Percentiles rank a stretch among this genome's conserved stretches.
Evolutionary conservation across 1,139 yeast species (phyloP).

Genomic region (Sugiyamaella pinicola): DNA sequence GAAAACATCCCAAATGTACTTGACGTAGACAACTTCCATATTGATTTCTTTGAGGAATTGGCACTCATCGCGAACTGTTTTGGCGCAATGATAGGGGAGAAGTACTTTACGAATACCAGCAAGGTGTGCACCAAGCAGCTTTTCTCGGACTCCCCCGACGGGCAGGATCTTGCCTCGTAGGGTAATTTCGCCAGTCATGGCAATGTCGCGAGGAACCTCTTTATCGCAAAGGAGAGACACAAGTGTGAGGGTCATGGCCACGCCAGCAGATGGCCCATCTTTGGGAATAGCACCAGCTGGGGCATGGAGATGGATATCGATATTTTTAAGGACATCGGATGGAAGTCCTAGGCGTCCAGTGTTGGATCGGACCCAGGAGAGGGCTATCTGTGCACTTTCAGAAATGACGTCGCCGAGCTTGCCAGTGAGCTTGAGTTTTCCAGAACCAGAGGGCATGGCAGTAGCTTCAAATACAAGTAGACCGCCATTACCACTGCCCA

Average conservation of each 20-base stretch:
- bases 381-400: slow-evolving; percentile 81
- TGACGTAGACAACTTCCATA: slow-evolving; percentile 63
- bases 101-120: slow-evolving; percentile 64
- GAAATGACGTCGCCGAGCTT: slow-evolving; percentile 79
- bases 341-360: slow-evolving; percentile 45
- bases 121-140: slow-evolving; percentile 80
- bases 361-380: slow-evolving; percentile 70
- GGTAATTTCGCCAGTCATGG: slow-evolving; percentile 95
- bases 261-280: slow-evolving; percentile 95
- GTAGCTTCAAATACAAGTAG: slow-evolving; percentile 79
- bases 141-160: slow-evolving; percentile 88
- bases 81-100: slow-evolving; percentile 70
- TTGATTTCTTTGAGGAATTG: slow-evolving; percentile 53
- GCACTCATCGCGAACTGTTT: slow-evolving; percentile 66
- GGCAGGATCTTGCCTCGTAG: slow-evolving; percentile 83
- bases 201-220: slow-evolving; percentile 68
- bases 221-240: slow-evolving; percentile 68
- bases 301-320: slow-evolving; percentile 80
- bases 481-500: slow-evolving; percentile 87
- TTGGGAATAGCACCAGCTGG: slow-evolving; percentile 88
- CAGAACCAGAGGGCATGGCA: slow-evolving; percentile 56
- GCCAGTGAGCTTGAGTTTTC: slow-evolving; percentile 72
- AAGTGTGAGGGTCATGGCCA: slow-evolving; percentile 82
- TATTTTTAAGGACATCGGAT: slow-evolving; percentile 47
- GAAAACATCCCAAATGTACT: slow-evolving; percentile 77